phyloP scores from a whole-genome alignment of 1,284 basidiomycete genomes.

The Microbotryomycetes sp. region DNA sequence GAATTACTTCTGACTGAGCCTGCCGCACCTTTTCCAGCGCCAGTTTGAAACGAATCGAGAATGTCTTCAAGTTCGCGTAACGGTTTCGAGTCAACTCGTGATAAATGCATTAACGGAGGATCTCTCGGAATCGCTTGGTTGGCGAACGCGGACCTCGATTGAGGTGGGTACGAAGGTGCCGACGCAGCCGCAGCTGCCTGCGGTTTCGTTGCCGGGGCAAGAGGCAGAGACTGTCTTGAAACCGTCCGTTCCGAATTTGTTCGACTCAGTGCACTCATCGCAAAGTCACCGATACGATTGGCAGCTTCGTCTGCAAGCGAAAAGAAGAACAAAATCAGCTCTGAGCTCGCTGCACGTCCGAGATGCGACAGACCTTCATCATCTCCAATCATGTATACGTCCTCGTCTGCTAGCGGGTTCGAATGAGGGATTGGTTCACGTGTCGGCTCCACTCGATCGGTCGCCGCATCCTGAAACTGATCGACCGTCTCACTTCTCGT shows the following conservation, averaged over 20 bases:
- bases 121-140: background rate
- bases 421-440: background rate
- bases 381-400: background rate
- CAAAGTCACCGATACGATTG: background rate
- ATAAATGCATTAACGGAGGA: background rate
- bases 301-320: too few species aligned
- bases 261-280: background rate
- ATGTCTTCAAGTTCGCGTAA: slow-evolving; percentile 25
- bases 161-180: background rate
- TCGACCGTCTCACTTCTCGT: too few species aligned
- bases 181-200: too few species aligned
- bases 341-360: too few species aligned
- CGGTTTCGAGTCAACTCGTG: slow-evolving; percentile 28
- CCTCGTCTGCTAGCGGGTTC: background rate
- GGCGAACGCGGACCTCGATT: background rate
- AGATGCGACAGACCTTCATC: background rate
- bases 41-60: slow-evolving; percentile 9
- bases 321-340: too few species aligned
- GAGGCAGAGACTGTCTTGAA: too few species aligned
- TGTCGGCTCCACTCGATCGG: background rate
- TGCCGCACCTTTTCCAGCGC: background rate
- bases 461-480: too few species aligned
- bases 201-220: too few species aligned
- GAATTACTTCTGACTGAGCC: background rate
- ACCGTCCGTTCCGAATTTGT: too few species aligned